These are phyloP conservation scores for Digitaria exilis DNA, from an alignment of 202 grass and related monocot species.

Conservation along the genomic window DNA sequence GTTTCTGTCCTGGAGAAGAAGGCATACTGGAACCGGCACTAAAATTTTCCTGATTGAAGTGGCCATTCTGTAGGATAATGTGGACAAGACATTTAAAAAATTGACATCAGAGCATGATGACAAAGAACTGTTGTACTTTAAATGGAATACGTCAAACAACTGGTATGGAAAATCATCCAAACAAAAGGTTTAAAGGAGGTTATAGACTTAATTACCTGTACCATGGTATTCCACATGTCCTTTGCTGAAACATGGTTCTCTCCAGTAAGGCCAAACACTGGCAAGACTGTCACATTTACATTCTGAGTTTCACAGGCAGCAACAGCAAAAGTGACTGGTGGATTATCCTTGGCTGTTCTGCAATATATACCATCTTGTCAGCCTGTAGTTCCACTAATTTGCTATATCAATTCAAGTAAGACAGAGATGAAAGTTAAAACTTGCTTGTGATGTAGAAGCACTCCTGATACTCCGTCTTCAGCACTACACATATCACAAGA, in stretches of 20 bases:
- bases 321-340: conserved; percentile 92
- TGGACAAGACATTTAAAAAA: conserved; percentile 10
- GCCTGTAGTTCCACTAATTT: neutral
- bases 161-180: conserved; percentile 7
- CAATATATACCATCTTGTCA: conserved; percentile 37
- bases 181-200: neutral
- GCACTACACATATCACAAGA: conserved; percentile 53
- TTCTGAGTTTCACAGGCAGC: conserved; percentile 98
- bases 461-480: conserved; percentile 95
- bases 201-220: conserved; percentile 53
- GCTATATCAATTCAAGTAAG: conserved; percentile 20
- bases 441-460: conserved; percentile 99
- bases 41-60: conserved; percentile 79
- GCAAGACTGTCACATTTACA: conserved; percentile 94
- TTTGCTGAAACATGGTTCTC: conserved; percentile 67
- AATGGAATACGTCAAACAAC: neutral
- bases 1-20: conserved; percentile 68
- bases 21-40: conserved; percentile 65
- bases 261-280: conserved; percentile 84
- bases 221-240: conserved; percentile 89
- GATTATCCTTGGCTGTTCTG: conserved; percentile 99
- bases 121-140: neutral
- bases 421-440: conserved; percentile 42
- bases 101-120: neutral
- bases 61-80: conserved; percentile 58